Evolutionary conservation across 2,329 filamentous ascomycete species (phyloP).

Genomic region (Alternaria panax): DNA sequence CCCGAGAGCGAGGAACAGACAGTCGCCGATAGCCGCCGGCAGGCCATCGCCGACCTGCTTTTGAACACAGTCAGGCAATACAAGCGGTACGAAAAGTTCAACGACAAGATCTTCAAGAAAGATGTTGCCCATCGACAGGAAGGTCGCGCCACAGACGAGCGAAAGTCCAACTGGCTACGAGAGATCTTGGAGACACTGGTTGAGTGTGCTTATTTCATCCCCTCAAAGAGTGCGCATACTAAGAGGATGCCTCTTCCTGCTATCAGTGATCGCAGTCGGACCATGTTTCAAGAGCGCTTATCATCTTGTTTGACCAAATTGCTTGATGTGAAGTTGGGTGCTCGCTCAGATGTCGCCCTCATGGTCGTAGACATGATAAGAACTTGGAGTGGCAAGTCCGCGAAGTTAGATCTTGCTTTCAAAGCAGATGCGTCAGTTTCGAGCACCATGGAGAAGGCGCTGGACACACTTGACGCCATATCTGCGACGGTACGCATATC

Average conservation of each 20-base stretch:
- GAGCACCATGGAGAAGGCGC: constrained; percentile 47
- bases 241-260: constrained; percentile 53
- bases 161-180: constrained; percentile 49
- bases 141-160: constrained; percentile 10
- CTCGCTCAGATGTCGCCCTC: constrained; percentile 37
- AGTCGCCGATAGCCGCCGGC: constrained; percentile 55
- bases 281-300: constrained; percentile 62
- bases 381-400: constrained; percentile 37
- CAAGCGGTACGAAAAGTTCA: constrained; percentile 38
- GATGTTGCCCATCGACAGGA: constrained; percentile 27
- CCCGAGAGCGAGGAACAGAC: constrained; percentile 56
- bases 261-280: constrained; percentile 57
- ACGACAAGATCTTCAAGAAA: constrained; percentile 39
- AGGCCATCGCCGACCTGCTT: constrained; percentile 61
- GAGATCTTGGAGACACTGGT: constrained; percentile 56
- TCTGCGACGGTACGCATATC: constrained; percentile 29
- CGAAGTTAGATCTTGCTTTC: constrained; percentile 55
- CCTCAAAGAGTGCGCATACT: constrained; percentile 42
- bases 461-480: constrained; percentile 41
- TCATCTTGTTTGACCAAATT: constrained; percentile 63
- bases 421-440: constrained; percentile 56
- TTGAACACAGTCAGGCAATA: constrained; percentile 58
- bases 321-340: constrained; percentile 42
- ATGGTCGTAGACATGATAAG: constrained; percentile 41
- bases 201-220: constrained; percentile 60